Evolutionary conservation across 495 filamentous ascomycete species (phyloP), one percentile per base, ranked within the genome.

Genomic region (Xanthoparmelia taractica): DNA sequence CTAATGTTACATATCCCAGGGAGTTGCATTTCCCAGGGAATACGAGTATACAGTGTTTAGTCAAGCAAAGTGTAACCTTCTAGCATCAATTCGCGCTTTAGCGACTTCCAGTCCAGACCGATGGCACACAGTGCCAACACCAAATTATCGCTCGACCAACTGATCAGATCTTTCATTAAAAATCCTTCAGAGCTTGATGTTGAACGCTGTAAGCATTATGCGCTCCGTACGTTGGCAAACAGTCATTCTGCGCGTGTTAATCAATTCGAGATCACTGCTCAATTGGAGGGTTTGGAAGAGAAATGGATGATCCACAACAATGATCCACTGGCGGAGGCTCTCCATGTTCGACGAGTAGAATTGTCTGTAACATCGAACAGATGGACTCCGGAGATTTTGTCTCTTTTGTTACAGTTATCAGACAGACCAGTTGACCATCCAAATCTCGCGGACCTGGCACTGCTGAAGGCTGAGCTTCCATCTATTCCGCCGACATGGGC

Each of bases 261-360:
- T 75, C 93, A 95, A 68, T 98, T 97, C 71, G 90, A 90, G 37
- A 85, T 96, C 17, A 74, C 83, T 31, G 80, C 81, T 23, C 85
- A 82, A 40, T 80, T 96, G 8, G 82, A 87, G 29, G 94, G 94
- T 4, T 78, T 96, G 23, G 88, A 91, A 65, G 94, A 98, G 73
- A 93, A 93, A 68, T 96, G 96, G 72, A 82, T 84, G 45, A 79
- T 97, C 56, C 77, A 88, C 37, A 85, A 88, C 72, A 81, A 85
- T 63, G 92, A 96, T 71, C 82, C 85, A 20, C 73, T 96, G 33
- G 91, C 90, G n/a, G 85, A 91, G 65, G 90, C 88, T 11, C 78
- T 97, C 17, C 75, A 79, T 27, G 70, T 72, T 27, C 85, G 91
- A 29, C 73, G 92, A 31, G 75, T 79, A 15, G 82, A 85, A 63